Evolutionary conservation across 225 moss, liverwort and hornwort species (phyloP), one percentile per base, ranked within the genome.

Genomic region (Polytrichum commune): DNA sequence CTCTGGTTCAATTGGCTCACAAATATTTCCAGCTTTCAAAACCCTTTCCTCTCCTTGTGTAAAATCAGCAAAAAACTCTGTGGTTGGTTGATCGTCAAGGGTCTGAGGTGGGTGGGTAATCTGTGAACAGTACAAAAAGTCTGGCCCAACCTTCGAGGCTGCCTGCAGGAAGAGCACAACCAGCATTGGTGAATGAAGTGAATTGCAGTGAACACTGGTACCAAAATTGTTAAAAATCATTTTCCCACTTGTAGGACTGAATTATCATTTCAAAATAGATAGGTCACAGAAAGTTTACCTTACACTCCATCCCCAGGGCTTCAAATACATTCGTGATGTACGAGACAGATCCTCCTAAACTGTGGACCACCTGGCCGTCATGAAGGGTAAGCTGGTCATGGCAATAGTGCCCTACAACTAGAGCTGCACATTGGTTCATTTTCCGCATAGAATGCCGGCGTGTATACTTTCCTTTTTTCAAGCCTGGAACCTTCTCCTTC

Each of bases 331-430:
- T 98, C 16, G 88, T 83, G 62, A 98, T 98, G 80, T 95, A 98
- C 9, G 95, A 95, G 35, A 95, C 98, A 4, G 98, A 98, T 32
- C 98, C 98, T 27, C 98, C 98, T 24, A 98, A 78, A 58, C 84
- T 78, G 30, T 95, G 73, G 16, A 70, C 95, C 60, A 82, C 75
- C 25, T 81, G 71, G 20, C 91, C 98, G 19, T 83, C 88, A 1
- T 90, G 84, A 20, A 98, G 76, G 2, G 84, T 92, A 35, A 98
- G 86, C 72, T 83, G 83, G 71, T 98, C 98, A 70, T 98, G 98
- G 76, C 95, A 95, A 67, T 95, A 95, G 77, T 98, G 94, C 16
- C 98, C 95, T 57, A 91, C 93, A 55, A 98, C 92, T 54, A 98
- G 85, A 75, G 88, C 90, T 71, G 93, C 84, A 75, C 80, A 89